phyloP scores from a whole-genome alignment of 345 rosid genomes.

The Tarenaya hassleriana region DNA sequence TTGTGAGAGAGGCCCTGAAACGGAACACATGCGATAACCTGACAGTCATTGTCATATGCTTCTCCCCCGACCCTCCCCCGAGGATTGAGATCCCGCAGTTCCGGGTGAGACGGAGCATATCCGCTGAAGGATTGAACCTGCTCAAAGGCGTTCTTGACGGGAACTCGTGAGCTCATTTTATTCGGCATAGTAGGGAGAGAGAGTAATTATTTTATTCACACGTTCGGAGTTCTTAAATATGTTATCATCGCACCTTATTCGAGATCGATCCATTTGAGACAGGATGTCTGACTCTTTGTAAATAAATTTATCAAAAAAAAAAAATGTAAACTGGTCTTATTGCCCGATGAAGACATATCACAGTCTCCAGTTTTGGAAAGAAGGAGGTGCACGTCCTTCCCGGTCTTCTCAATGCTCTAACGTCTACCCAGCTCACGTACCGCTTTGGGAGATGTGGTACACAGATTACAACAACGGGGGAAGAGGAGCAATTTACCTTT shows the following conservation, averaged over 20 bases:
- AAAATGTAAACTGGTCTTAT: no score
- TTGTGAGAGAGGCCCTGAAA: constrained; percentile 80
- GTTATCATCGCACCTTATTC: constrained; percentile 18
- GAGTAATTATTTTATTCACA: no score
- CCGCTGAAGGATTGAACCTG: constrained; percentile 78
- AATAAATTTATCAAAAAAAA: constrained; percentile 17
- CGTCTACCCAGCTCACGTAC: no score
- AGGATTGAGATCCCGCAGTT: constrained; percentile 63
- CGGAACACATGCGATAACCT: constrained; percentile 75
- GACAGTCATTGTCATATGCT: constrained; percentile 76
- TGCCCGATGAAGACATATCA: no score
- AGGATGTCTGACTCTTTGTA: constrained; percentile 25
- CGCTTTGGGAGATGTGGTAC: no score
- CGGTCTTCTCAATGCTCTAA: no score
- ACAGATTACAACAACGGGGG: no score
- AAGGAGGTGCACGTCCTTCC: no score
- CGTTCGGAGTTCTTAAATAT: constrained; percentile 18
- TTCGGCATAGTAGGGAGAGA: constrained; percentile 16
- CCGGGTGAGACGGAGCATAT: constrained; percentile 73
- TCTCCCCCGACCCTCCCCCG: constrained; percentile 79
- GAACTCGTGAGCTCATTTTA: constrained; percentile 31
- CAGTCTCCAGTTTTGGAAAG: no score
- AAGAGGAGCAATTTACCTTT: no score
- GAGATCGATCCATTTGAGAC: constrained; percentile 24
- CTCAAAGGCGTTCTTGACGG: constrained; percentile 80